Evolutionary conservation across 768 basidiomycete species (phyloP), one percentile per base, ranked within the genome.

Genomic region (Macrocybe gigantea): DNA sequence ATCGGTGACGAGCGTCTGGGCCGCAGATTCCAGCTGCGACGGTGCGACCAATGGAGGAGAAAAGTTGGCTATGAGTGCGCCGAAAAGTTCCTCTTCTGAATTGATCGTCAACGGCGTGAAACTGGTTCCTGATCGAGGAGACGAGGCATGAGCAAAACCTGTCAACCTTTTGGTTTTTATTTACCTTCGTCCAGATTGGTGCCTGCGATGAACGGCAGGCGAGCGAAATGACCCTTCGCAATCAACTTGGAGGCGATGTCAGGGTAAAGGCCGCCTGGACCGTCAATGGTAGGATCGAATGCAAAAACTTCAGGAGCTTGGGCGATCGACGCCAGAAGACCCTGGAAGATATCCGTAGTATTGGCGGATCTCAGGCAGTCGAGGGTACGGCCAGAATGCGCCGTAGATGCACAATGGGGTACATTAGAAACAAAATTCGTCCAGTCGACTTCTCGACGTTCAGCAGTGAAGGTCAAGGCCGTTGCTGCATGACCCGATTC

Each of bases 171-270:
- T 22, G 22, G 22, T 4, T 22, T 22, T 22, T 22, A 49, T 39
- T 7, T 29, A 71, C 74, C 75, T 64, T 77, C 75, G 53, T 76
- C 74, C n/a, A 68, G 57, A 46, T 63, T 65, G 3, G 67, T 69
- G 9, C 74, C 75, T 13, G 70, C 59, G 13, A 77, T 74, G 51
- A 73, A 72, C 0, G 75, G 74, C 3, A 77, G 31, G 12, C 58
- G 57, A 1, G 67, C 61, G 48, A 72, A 73, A 1, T 60, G 59
- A 0, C 71, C 70, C 3, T 49, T 33, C 1, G 58, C 51, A 13
- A 69, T 56, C 12, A 71, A 53, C 15, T 38, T 58, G 3, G 70
- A 70, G 1, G 73, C 64, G 1, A 65, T 47, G 29, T 70, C 72
- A 4, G 72, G 70, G n/a, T 66, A 57, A 5, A 75, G 44, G 1